Conservation (phyloP, 805 yeast species). For the Kodamaea jinghongensis region DNA sequence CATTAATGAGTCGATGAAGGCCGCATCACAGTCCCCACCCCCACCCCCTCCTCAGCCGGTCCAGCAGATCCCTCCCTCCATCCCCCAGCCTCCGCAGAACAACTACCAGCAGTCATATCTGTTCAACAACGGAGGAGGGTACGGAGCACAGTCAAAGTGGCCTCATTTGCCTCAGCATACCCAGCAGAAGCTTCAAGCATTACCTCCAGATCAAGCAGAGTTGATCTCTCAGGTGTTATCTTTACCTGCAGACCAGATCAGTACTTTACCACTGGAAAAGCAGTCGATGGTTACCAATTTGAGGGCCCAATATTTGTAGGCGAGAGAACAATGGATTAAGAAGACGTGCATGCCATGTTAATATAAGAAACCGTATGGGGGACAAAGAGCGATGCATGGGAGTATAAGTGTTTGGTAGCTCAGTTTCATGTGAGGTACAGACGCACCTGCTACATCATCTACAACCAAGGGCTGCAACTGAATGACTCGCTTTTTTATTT, state of each 20-base stretch:
- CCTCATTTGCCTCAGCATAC: constrained; percentile 47
- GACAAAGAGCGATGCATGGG: too few species aligned
- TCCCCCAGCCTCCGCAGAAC: constrained; percentile 11
- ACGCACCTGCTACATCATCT: too few species aligned
- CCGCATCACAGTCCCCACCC: constrained; percentile 19
- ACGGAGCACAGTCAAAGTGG: constrained; percentile 29
- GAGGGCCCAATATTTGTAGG: constrained; percentile 49
- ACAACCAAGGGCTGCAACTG: too few species aligned
- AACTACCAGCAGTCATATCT: constrained; percentile 6
- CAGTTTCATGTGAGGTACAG: too few species aligned
- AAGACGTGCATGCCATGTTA: too few species aligned
- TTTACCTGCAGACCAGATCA: constrained; percentile 49
- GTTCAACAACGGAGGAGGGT: constrained; percentile 5
- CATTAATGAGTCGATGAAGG: constrained; percentile 54
- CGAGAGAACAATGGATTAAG: too few species aligned
- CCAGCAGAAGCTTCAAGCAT: constrained; percentile 46
- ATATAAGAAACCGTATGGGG: too few species aligned
- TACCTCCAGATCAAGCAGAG: constrained; percentile 58
- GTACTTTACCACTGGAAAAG: constrained; percentile 49
- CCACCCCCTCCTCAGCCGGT: constrained; percentile 16
- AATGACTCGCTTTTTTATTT: too few species aligned
- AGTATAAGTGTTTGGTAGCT: too few species aligned
- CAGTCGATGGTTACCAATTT: constrained; percentile 54
- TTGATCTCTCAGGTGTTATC: constrained; percentile 53
- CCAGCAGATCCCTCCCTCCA: constrained; percentile 11